Conservation (phyloP, 176 grass and related monocot genomes). For the Oryza punctata region DNA sequence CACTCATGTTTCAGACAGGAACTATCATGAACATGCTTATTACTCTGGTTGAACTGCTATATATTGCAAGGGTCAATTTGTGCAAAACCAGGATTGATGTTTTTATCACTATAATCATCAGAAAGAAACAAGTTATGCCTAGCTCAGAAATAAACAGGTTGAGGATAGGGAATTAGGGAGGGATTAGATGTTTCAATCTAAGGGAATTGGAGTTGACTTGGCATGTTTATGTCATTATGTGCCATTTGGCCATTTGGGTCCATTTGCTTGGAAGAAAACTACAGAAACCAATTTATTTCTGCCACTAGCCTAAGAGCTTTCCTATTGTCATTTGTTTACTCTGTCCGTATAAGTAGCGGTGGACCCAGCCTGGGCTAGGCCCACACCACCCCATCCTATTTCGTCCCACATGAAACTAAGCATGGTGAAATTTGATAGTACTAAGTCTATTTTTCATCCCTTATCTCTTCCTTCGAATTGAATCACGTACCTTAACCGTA, state of each 20-base stretch:
- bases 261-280: background rate
- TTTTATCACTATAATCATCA: background rate
- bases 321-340: too few species aligned
- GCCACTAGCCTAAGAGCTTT: too few species aligned
- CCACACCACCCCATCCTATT: background rate
- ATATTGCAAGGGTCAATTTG: background rate
- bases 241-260: background rate
- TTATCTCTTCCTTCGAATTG: too few species aligned
- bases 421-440: too few species aligned
- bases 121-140: too few species aligned
- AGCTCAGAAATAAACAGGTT: background rate
- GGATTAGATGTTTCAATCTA: background rate
- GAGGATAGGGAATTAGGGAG: background rate
- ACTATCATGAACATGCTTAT: background rate
- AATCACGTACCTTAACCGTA: fast-evolving
- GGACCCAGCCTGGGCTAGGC: background rate
- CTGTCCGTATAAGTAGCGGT: too few species aligned
- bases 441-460: too few species aligned
- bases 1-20: background rate
- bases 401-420: background rate
- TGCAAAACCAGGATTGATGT: background rate
- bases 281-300: too few species aligned
- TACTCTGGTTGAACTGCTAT: background rate
- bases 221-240: background rate
- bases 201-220: background rate